Base-by-base conservation (phyloP, 148 eudicot species). In the Gaultheria prostrata region DNA sequence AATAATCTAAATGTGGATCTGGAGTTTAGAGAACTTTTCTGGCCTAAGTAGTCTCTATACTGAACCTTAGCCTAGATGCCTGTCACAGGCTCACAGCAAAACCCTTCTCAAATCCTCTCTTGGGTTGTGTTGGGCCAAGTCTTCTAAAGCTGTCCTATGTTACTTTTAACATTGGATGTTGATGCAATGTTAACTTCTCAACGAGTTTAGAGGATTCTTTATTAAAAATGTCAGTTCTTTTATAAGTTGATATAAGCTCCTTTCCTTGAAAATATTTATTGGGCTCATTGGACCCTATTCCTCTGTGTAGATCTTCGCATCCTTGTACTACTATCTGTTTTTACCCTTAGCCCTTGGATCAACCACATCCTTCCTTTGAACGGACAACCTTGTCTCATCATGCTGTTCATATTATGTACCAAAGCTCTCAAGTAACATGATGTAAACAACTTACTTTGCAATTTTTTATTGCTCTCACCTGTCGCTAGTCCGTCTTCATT, bases 61-160 rank as follows among this genome's bases (percentile, higher is more conserved):
- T 67, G 72, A 71, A 33, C 24, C 76, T 46, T 71, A 71, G 46
- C 46, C 20, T 71, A 32, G 76, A 35, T 32, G 24, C 46, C 18
- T 71, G 46, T 11, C 76, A 43, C n/a, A n/a, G n/a, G n/a, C n/a
- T n/a, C n/a, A n/a, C 76, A 71, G 35, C 76, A 35, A 35, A 71
- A 71, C 76, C 45, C 76, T 28, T 43, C 18, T 3, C 39, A 69
- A 13, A 69, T 69, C 39, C 43, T 13, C 18, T 28, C 18, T 3
- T 30, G 39, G 73, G 73, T 39, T 30, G 73, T 1, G 18, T 65
- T 65, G 71, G 71, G 71, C 33, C 2, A 65, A 4, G 71, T 69
- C 18, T 69, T 18, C 43, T 69, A 13, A 69, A 69, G 73, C 35
- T 69, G 73, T 69, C 73, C 35, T 69, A 30, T 7, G 2, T 69